Percentiles rank a stretch among this genome's conserved stretches.
Evolutionary conservation across 2,329 filamentous ascomycete species (phyloP).

Genomic region (Didymella glomerata): DNA sequence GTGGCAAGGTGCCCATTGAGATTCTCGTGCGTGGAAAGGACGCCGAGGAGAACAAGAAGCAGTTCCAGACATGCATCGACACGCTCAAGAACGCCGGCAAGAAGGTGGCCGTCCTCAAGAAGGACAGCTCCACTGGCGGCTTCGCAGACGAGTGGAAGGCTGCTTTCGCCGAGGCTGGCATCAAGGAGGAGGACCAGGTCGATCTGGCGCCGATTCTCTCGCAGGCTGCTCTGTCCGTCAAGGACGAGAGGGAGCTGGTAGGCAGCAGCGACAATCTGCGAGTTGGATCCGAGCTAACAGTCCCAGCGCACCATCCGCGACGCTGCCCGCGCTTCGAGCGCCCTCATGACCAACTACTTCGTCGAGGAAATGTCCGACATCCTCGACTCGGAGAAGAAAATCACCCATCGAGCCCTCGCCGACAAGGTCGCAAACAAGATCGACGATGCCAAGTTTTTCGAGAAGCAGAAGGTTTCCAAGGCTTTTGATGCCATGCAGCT

Average conservation of each 20-base stretch:
- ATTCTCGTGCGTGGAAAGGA: conserved; percentile 93
- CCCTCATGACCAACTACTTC: conserved; percentile 94
- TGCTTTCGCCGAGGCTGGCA: conserved; percentile 72
- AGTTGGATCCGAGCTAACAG: background rate
- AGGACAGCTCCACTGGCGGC: conserved; percentile 83
- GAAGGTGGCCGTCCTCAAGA: conserved; percentile 86
- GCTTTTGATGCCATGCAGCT: conserved; percentile 89
- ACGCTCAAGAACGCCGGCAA: conserved; percentile 89
- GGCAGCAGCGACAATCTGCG: conserved; percentile 20
- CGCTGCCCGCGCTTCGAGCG: conserved; percentile 91
- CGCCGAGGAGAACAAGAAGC: conserved; percentile 86
- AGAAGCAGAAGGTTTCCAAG: conserved; percentile 79
- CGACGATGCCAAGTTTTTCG: conserved; percentile 93
- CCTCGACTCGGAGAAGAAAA: conserved; percentile 95
- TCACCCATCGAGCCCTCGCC: conserved; percentile 86
- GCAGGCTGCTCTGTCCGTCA: conserved; percentile 83
- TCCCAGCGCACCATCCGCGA: conserved; percentile 84
- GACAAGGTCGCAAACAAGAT: conserved; percentile 90
- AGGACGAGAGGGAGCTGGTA: conserved; percentile 90
- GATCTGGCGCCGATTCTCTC: conserved; percentile 87
- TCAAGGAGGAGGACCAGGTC: conserved; percentile 86
- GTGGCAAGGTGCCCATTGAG: conserved; percentile 90
- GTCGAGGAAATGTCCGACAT: conserved; percentile 98
- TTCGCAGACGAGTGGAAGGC: conserved; percentile 98
- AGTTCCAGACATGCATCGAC: conserved; percentile 83